Evolutionary conservation across 2,329 filamentous ascomycete genomes (phyloP).

Genomic region (Tricladium varicosporioides): DNA sequence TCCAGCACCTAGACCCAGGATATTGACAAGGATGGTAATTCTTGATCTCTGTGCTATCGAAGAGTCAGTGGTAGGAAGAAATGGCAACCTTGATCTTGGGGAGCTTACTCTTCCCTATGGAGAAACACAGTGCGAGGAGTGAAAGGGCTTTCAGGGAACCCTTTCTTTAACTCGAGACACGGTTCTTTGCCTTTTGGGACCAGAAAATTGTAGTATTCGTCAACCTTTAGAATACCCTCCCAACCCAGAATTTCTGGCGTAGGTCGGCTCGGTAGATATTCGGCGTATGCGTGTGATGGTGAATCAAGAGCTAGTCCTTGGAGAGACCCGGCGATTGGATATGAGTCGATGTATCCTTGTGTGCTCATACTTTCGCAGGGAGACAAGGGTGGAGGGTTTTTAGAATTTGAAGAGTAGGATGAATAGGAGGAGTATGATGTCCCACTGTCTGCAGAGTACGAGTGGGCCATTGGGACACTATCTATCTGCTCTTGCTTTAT

Average conservation of each 20-base stretch:
- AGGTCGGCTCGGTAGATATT: neutral
- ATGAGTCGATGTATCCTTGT: neutral
- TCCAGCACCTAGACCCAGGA: conserved; percentile 20
- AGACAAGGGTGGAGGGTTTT: neutral
- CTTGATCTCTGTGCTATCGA: neutral
- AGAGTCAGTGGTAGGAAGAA: neutral
- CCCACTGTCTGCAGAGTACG: neutral
- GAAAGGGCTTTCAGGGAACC: neutral
- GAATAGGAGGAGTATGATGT: neutral
- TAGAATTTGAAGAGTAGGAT: neutral
- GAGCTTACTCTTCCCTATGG: conserved; percentile 4
- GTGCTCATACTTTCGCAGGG: neutral
- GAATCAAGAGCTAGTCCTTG: neutral
- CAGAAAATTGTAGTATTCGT: conserved; percentile 3
- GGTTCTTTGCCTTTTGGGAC: conserved; percentile 6
- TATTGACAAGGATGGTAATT: conserved; percentile 20
- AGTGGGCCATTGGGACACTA: neutral
- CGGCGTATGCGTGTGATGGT: neutral
- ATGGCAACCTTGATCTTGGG: neutral
- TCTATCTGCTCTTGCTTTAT: neutral
- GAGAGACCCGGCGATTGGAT: neutral
- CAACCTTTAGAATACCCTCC: neutral
- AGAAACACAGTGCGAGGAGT: conserved; percentile 4
- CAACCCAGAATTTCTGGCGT: neutral
- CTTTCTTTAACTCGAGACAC: neutral